Base-by-base conservation (phyloP, 208 protist genomes). In the Acanthamoeba royreba region DNA sequence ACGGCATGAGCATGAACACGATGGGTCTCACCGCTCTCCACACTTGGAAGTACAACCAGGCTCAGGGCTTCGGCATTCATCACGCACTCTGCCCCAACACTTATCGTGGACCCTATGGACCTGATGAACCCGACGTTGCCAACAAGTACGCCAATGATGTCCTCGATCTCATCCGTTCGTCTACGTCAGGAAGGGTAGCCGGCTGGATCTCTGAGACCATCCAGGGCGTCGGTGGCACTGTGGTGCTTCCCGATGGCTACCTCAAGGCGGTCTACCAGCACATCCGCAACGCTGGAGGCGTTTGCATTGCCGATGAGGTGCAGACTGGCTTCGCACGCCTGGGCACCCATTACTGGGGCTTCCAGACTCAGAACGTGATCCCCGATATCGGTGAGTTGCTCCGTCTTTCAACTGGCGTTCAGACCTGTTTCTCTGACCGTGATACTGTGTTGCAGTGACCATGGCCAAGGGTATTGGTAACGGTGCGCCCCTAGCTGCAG, bases 281-380 rank as follows among this genome's bases (percentile, higher is more conserved):
- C 2, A 95, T 98, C 8, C 94, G 96, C 38, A 58, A 35, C 2
- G 72, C 53, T 53, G 96, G 97, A 42, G 97, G 97, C 40, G 58
- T 98, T 5, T 97, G 96, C 88, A 95, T 98, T 40, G 95, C 96
- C 58, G 97, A 98, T 87, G 97, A 98, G 94, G 97, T 98, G 35
- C 97, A 98, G 87, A 95, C 94, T 15, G 97, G 97, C 25, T 97
- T 98, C 91, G 97, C 96, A 17, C 92, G 97, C 46, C 58, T 94
- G 40, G 97, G 97, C 49, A 89, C 89, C 28, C 81, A 94, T 66
- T 96, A 95, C 31, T 98, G 97, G 97, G 97, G 81, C 33, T 98
- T 98, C 92, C 81, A 98, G 92, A 61, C 83, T 28, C 95, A 98
- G 49, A 93, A 81, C 49, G 94, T 96, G 22, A 91, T 95, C 47